Percentiles rank a stretch among this genome's conserved stretches.
phyloP scores from a whole-genome alignment of 345 rosid genomes.

The Stellera chamaejasme region DNA sequence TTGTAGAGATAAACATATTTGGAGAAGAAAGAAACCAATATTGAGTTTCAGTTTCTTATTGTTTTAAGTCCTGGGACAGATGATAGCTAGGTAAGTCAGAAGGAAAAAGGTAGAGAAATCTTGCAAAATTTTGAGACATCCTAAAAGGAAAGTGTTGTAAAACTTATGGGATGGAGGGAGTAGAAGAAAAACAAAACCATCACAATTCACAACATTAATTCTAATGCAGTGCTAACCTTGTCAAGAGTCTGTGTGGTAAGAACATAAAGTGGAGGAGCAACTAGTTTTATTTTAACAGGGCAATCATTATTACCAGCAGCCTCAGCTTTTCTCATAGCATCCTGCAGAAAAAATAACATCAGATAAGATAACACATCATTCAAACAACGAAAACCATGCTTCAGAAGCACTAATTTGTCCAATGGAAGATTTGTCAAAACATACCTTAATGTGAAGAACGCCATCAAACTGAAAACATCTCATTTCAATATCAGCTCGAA shows the following conservation, averaged over 20 bases:
- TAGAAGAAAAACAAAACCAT: no score
- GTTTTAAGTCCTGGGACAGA: no score
- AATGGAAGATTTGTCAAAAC: neutral
- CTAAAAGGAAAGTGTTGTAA: no score
- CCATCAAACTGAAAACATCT: slow-evolving; percentile 98
- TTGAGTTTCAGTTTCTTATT: no score
- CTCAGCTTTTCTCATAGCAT: slow-evolving; percentile 93
- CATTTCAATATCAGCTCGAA: slow-evolving; percentile 93
- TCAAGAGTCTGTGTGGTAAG: slow-evolving; percentile 97
- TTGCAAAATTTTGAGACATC: no score
- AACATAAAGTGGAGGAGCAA: slow-evolving; percentile 96
- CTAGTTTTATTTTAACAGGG: slow-evolving; percentile 92
- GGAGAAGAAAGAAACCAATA: no score
- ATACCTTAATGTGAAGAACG: slow-evolving; percentile 92
- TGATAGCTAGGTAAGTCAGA: no score
- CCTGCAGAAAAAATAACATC: slow-evolving; percentile 40
- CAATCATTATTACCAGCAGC: slow-evolving; percentile 87
- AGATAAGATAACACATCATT: neutral
- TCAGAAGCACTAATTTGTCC: neutral
- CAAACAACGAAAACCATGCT: neutral
- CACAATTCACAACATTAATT: no score
- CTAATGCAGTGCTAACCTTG: slow-evolving; percentile 46
- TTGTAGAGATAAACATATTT: no score
- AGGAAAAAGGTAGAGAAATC: no score
- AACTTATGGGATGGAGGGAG: no score